Base-by-base conservation (phyloP, 331 rosid species). In the Telfairia occidentalis region DNA sequence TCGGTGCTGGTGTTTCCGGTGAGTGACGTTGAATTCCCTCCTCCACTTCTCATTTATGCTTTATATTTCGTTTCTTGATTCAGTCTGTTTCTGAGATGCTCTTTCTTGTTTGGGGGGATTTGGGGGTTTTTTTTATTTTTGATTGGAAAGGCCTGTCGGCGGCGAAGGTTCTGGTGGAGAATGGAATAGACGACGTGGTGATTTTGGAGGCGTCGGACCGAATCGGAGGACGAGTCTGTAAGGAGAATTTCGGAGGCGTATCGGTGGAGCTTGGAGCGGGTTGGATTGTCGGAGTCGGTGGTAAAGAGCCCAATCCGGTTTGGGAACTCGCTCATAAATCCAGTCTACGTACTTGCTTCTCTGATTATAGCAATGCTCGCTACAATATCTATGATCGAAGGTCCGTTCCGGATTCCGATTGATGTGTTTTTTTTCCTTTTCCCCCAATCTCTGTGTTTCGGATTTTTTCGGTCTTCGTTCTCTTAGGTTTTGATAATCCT, bases 1-100 rank as follows among this genome's bases (percentile, higher is more conserved):
- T 94, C 84, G 98, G 98, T 9, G 97, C 98, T 13, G 98, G 98
- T 5, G 82, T 90, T 80, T 91, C 98, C 77, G 97, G 98, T 94
- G 75, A 80, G 85, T 15, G 6, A 55, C 63, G 23, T 24, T 18
- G 15, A 59, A 29, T 13, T 60, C 40, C 1, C 28, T 29, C 13
- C 40, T 38, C 75, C n/a, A n/a, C n/a, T n/a, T n/a, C n/a, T n/a
- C n/a, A n/a, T 34, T 2, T 3, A 24, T 10, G 52, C 35, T 43
- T 66, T n/a, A 7, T 0, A 2, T 21, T 45, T 60, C 24, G 37
- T 58, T 63, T 26, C 6, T 18, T 64, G 30, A 19, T 38, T 19
- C 45, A 1, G 6, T 63, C 71, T 9, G 48, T 63, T 63, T 63
- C 46, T 0, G 18, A 9, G 16, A n/a, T 21, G 9, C 65, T 58